phyloP scores from a whole-genome alignment of 2,329 filamentous ascomycete species.

The Penicillium sp. region DNA sequence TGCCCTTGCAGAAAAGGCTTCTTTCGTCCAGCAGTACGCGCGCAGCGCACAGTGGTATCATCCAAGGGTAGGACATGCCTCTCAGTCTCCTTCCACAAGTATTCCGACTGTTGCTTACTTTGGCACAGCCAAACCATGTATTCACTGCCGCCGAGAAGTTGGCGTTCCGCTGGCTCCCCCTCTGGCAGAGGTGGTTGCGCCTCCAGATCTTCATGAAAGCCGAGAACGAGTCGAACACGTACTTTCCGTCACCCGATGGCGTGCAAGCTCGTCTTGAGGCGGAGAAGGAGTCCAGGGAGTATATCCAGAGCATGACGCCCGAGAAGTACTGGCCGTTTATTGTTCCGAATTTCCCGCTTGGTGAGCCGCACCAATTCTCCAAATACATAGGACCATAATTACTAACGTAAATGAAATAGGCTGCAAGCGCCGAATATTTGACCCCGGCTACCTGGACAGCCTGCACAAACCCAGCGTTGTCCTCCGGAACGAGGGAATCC shows the following conservation, averaged over 20 bases:
- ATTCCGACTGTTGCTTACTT: no score
- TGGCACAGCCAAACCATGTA: neutral
- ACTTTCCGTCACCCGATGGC: neutral
- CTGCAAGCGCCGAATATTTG: neutral
- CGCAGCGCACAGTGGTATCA: constrained; percentile 7
- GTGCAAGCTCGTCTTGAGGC: neutral
- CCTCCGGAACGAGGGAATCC: neutral
- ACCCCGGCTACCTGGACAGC: neutral
- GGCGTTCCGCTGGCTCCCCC: neutral
- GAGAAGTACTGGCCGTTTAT: neutral
- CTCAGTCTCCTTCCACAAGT: no score
- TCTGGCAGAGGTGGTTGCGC: neutral
- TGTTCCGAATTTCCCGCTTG: neutral
- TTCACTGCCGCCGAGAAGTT: neutral
- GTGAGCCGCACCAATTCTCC: neutral
- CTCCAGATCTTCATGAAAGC: neutral
- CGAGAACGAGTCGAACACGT: neutral
- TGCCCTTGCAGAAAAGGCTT: neutral
- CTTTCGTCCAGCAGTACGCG: constrained; percentile 5
- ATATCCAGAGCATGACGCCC: neutral
- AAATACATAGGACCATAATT: no score
- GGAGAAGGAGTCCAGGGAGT: neutral
- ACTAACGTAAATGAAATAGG: neutral
- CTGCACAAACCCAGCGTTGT: neutral
- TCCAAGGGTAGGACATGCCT: neutral